Evolutionary conservation across 345 rosid species (phyloP).

Genomic region (Citrus maxima): DNA sequence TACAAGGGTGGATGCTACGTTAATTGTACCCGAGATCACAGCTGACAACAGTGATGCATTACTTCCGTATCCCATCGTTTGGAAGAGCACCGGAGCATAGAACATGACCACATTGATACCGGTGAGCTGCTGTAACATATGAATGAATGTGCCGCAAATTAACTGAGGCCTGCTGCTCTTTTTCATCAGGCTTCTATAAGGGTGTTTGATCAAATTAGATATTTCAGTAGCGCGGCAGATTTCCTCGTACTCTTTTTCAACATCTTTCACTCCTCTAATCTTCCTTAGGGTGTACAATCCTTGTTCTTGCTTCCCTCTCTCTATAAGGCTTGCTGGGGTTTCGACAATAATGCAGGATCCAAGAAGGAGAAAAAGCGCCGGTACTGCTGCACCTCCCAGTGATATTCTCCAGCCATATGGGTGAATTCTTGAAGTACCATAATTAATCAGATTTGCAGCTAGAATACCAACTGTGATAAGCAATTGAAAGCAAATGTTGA

Average conservation of each 20-base stretch:
- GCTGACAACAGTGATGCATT: slow-evolving; percentile 44
- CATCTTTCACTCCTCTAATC: slow-evolving; percentile 54
- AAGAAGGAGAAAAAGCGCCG: slow-evolving; percentile 47
- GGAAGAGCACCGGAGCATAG: slow-evolving; percentile 54
- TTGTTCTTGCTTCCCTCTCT: slow-evolving; percentile 43
- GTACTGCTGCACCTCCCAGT: slow-evolving; percentile 59
- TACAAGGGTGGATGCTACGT: slow-evolving; percentile 26
- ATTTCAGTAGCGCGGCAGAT: slow-evolving; percentile 43
- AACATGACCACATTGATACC: slow-evolving; percentile 57
- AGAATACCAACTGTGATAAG: slow-evolving; percentile 70
- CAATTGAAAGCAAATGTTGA: slow-evolving; percentile 62
- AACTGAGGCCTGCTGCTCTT: slow-evolving; percentile 44
- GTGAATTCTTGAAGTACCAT: slow-evolving; percentile 28
- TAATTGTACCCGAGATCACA: slow-evolving; percentile 37
- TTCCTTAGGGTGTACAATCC: slow-evolving; percentile 35
- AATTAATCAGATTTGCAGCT: slow-evolving; percentile 48
- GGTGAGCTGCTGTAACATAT: slow-evolving; percentile 68
- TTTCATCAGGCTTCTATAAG: slow-evolving; percentile 39
- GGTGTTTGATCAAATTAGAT: slow-evolving; percentile 37
- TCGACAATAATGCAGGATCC: slow-evolving; percentile 62
- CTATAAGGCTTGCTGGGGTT: slow-evolving; percentile 67
- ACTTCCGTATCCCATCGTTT: slow-evolving; percentile 46
- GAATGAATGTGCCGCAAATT: slow-evolving; percentile 43
- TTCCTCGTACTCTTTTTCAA: slow-evolving; percentile 43
- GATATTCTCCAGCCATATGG: slow-evolving; percentile 67